Conservation (phyloP, 2,329 filamentous ascomycete genomes). For the Pseudocercospora fijiensis region DNA sequence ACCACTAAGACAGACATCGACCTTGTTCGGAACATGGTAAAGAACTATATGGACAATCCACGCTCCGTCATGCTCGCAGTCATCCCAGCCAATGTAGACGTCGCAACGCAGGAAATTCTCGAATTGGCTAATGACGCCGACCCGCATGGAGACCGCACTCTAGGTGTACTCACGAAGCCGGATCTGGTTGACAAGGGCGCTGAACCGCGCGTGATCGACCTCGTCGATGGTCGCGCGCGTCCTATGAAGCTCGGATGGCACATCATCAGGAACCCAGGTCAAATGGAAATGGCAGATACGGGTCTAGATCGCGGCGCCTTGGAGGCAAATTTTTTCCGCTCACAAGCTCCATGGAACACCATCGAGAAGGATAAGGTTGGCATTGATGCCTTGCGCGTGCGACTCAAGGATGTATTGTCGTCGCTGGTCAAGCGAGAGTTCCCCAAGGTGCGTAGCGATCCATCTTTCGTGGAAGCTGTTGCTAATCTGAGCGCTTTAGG, state of each 20-base stretch:
- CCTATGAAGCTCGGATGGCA: constrained; percentile 37
- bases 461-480: constrained; percentile 19
- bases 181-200: constrained; percentile 36
- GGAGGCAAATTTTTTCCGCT: constrained; percentile 42
- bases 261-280: constrained; percentile 37
- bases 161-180: constrained; percentile 43
- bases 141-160: constrained; percentile 34
- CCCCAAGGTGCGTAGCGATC: constrained; percentile 42
- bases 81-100: constrained; percentile 46
- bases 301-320: constrained; percentile 18
- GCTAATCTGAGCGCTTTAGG: not conserved
- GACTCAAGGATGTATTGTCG: constrained; percentile 46
- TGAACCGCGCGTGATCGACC: constrained; percentile 28
- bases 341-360: constrained; percentile 39
- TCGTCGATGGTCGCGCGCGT: constrained; percentile 32
- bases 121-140: constrained; percentile 42
- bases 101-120: constrained; percentile 50
- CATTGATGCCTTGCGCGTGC: constrained; percentile 42
- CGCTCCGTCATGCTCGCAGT: constrained; percentile 48
- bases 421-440: constrained; percentile 49
- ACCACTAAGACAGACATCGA: constrained; percentile 42
- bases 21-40: constrained; percentile 43
- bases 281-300: constrained; percentile 28
- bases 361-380: constrained; percentile 44
- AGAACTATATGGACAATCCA: constrained; percentile 42